Percentiles rank a stretch among this genome's conserved stretches.
These are phyloP conservation scores for bread wheat (Triticum aestivum) DNA, from an alignment of 176 grass and related monocot genomes.

Conservation along the genomic window DNA sequence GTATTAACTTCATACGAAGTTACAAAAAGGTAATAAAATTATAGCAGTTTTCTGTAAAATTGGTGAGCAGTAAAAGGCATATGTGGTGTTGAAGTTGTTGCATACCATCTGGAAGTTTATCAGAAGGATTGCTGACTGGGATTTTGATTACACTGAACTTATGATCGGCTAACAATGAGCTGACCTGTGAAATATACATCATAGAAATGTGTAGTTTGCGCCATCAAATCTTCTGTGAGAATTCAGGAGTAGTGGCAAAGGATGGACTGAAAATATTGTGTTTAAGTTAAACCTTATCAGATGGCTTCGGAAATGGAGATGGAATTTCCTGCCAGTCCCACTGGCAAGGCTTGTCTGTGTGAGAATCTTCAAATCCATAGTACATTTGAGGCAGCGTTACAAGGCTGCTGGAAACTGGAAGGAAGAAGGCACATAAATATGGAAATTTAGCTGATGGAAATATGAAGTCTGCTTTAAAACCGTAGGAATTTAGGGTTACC, in stretches of 20 bases:
- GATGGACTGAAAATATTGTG: background rate
- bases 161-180: slow-evolving; percentile 47
- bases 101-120: slow-evolving; percentile 67
- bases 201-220: slow-evolving; percentile 14
- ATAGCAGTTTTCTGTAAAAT: background rate
- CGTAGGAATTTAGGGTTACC: slow-evolving; percentile 37
- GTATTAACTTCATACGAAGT: background rate
- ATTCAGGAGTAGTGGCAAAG: background rate
- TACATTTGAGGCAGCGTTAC: slow-evolving; percentile 4
- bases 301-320: slow-evolving; percentile 52
- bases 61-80: background rate
- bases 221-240: background rate
- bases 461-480: slow-evolving; percentile 4
- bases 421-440: slow-evolving; percentile 23
- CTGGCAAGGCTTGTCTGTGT: background rate
- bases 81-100: slow-evolving; percentile 6
- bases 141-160: slow-evolving; percentile 70
- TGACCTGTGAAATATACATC: slow-evolving; percentile 59
- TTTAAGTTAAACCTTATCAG: slow-evolving; percentile 62
- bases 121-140: slow-evolving; percentile 55
- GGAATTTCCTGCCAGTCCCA: slow-evolving; percentile 7
- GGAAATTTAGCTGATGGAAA: slow-evolving; percentile 19
- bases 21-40: background rate
- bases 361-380: slow-evolving; percentile 18
- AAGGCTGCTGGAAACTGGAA: slow-evolving; percentile 19